Base-by-base conservation (phyloP, 768 basidiomycete species). In the Phaeotremella skinneri region DNA sequence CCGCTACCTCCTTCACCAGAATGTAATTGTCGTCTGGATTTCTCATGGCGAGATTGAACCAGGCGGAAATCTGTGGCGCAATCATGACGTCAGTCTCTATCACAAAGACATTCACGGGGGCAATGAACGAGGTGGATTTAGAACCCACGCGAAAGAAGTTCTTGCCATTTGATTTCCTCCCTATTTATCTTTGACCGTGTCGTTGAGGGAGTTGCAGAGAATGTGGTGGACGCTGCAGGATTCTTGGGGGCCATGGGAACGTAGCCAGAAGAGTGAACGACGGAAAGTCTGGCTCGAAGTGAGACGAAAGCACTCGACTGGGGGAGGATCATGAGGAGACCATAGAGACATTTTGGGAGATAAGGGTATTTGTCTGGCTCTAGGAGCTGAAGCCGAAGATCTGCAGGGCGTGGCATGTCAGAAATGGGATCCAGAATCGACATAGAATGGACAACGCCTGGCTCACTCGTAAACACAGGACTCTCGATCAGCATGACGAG, bases 401-500 rank as follows among this genome's bases (percentile, higher is more conserved):
- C 79, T 80, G 54, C 21, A 13, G 11, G 6, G 25, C 31, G 9
- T 11, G 29, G 32, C 16, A 21, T n/a, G 43, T 17, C 20, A 47
- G 7, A 25, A 1, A 50, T 17, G 3, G 6, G 41, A 3, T n/a
- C 30, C 20, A 23, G n/a, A n/a, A n/a, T n/a, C n/a, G n/a, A n/a
- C n/a, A n/a, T 2, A 34, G 25, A 43, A 25, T 17, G 14, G 39
- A 31, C 6, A 39, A 32, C 16, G 37, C 20, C 7, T 1, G 17
- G 76, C 84, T 72, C 69, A 92, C 96, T 96, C 52, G 96, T 99
- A 76, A 99, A 99, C 7, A 98, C 93, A 0, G 96, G 96, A 0
- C 91, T 94, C 76, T 99, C 96, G 60, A 99, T 93, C 1, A 99
- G 82, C 75, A 98, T 94, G 9, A 99, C 96, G 6, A 99, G 83